Percentiles rank a stretch among this genome's conserved stretches.
Evolutionary conservation across 352 stramenopile species (phyloP).

Genomic region (Globisporangium nunn): DNA sequence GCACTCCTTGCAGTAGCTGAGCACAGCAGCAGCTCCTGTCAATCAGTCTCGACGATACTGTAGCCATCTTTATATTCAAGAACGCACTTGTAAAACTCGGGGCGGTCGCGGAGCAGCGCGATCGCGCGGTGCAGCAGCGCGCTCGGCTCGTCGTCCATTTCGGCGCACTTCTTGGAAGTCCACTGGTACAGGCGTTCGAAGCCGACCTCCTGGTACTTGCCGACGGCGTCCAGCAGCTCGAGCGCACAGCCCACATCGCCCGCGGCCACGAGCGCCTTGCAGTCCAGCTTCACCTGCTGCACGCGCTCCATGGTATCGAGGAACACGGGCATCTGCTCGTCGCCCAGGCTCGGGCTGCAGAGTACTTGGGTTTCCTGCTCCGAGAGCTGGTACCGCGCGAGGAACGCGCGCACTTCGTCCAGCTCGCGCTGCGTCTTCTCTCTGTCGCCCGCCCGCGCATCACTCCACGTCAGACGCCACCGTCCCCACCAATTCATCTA

Average conservation of each 20-base stretch:
- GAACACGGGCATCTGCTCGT: constrained; percentile 52
- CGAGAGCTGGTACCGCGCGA: constrained; percentile 62
- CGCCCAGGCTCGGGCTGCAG: constrained; percentile 24
- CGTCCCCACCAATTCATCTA: neutral
- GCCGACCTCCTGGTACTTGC: constrained; percentile 75
- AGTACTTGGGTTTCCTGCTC: constrained; percentile 59
- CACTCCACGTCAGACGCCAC: neutral
- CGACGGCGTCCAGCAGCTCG: constrained; percentile 82
- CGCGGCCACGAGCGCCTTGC: constrained; percentile 40
- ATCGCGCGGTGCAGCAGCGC: constrained; percentile 63
- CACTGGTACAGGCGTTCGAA: constrained; percentile 86
- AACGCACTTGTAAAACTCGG: constrained; percentile 73
- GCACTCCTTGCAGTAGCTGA: constrained; percentile 79
- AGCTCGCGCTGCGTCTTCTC: constrained; percentile 37
- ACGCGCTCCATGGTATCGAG: constrained; percentile 65
- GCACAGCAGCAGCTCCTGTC: neutral
- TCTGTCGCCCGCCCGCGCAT: constrained; percentile 11
- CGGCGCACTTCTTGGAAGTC: constrained; percentile 71
- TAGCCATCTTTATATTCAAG: too few relatives aligned
- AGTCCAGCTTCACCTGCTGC: constrained; percentile 65
- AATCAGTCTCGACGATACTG: neutral
- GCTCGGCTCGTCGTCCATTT: constrained; percentile 62
- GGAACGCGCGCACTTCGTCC: constrained; percentile 47
- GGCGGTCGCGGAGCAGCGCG: constrained; percentile 44
- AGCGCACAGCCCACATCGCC: constrained; percentile 49